phyloP scores from a whole-genome alignment of 192 early-diverging fungal species.

The Backusella macrospora region DNA sequence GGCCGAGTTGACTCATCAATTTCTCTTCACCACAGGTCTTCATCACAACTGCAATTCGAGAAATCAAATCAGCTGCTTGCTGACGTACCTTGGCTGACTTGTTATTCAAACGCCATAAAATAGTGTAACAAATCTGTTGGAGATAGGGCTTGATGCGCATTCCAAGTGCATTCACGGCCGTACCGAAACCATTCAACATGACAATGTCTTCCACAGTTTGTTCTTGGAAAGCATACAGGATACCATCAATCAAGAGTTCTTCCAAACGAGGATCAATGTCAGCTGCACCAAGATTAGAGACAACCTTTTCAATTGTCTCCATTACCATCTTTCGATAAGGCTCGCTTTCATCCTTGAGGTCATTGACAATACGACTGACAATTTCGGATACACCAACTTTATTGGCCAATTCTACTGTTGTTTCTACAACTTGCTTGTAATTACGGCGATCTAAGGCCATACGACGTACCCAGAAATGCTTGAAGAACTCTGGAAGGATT shows the following conservation, averaged over 20 bases:
- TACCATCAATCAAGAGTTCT: conserved; percentile 95
- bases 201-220: conserved; percentile 91
- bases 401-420: conserved; percentile 93
- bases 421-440: conserved; percentile 91
- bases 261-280: conserved; percentile 93
- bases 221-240: conserved; percentile 98
- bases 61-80: conserved; percentile 96
- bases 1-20: conserved; percentile 89
- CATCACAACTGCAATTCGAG: conserved; percentile 93
- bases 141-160: conserved; percentile 90
- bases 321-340: conserved; percentile 96
- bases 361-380: conserved; percentile 82
- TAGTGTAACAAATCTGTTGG: conserved; percentile 91
- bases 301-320: conserved; percentile 91
- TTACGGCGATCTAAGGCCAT: conserved; percentile 96
- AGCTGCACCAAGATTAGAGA: conserved; percentile 76
- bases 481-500: conserved; percentile 94
- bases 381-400: conserved; percentile 94
- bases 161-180: conserved; percentile 89
- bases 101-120: conserved; percentile 98
- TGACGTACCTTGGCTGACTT: conserved; percentile 93
- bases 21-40: conserved; percentile 93
- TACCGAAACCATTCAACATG: conserved; percentile 96
- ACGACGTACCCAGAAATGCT: conserved; percentile 96
- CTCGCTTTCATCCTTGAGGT: conserved; percentile 94